Evolutionary conservation across 1,284 basidiomycete genomes (phyloP).

Genomic region (Gymnopus androsaceus): DNA sequence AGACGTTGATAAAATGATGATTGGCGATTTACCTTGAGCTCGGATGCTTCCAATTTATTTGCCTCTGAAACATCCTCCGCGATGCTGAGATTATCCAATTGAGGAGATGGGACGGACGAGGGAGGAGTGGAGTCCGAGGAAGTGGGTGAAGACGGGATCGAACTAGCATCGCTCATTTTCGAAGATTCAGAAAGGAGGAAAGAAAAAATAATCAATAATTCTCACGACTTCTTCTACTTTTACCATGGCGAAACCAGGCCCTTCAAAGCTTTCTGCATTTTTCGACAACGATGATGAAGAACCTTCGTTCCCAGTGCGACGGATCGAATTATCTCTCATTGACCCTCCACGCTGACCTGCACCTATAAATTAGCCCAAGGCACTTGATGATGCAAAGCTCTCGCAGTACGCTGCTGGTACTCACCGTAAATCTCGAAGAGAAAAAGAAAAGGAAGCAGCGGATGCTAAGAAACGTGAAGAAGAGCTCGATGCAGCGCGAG

Average conservation of each 20-base stretch:
- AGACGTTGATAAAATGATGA: no score
- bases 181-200: no score
- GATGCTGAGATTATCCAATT: constrained; percentile 50
- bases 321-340: constrained; percentile 64
- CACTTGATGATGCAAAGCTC: constrained; percentile 75
- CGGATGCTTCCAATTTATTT: constrained; percentile 66
- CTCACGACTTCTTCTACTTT: no score
- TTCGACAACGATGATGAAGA: constrained; percentile 83
- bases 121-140: constrained; percentile 50
- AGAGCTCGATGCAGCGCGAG: constrained; percentile 76
- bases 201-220: no score
- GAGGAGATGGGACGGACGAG: constrained; percentile 59
- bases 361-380: constrained; percentile 65
- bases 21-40: no score
- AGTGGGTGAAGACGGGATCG: constrained; percentile 42
- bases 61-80: constrained; percentile 62
- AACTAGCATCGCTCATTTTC: constrained; percentile 49
- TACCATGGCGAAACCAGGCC: constrained; percentile 64
- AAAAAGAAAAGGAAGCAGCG: constrained; percentile 88
- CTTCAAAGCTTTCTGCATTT: constrained; percentile 52
- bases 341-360: constrained; percentile 57
- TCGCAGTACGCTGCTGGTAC: constrained; percentile 76
- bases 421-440: constrained; percentile 73
- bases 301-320: constrained; percentile 82
- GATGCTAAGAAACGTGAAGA: constrained; percentile 84